Evolutionary conservation across 2,329 filamentous ascomycete species (phyloP), one percentile per base, ranked within the genome.

Genomic region (Tolypocladium tropicale): DNA sequence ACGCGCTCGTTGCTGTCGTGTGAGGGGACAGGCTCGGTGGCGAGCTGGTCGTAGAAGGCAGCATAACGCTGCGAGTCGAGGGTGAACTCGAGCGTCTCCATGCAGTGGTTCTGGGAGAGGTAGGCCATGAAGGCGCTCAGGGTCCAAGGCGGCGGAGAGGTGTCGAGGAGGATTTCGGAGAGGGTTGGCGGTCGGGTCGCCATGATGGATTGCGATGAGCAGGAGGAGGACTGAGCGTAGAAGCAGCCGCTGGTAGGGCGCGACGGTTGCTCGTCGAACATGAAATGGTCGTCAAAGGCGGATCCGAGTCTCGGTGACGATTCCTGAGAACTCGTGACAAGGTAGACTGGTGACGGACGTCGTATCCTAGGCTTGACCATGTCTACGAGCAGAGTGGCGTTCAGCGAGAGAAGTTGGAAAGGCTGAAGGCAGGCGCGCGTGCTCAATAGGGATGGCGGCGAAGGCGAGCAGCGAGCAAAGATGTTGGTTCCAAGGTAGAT

Each of bases 11-110:
- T 77, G 51, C 72, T 75, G 23, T 78, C 73, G 10, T 67, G 65
- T 0, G 64, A 71, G 66, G 66, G 76, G 56, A 64, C 70, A 10
- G 63, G 57, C 58, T 75, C 73, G 49, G 65, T 62, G 21, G 72
- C 65, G 39, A 76, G 68, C 57, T 80, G 74, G 28, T 70, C 66
- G 62, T 81, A 76, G 55, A 82, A 82, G 57, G 82, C 74, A 54
- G 84, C 81, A 69, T 97, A 99, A 58, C 90, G 83, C 57, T 91
- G 88, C 25, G 93, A 89, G 69, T 96, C 94, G 79, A 96, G 87
- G 43, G 92, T 96, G 71, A 99, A 99, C 68, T 97, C 94, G 41
- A 99, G 78, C 1, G 92, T 96, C 72, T 99, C 94, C 61, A 97
- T 77, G 68, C 94, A 99, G 72, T 97, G 93, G 66, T 97, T 97